A percentile compares a stretch with the other conserved stretches of the same genome.
Conservation (phyloP, 2,329 filamentous ascomycete species). For the Talaromyces sp. region DNA sequence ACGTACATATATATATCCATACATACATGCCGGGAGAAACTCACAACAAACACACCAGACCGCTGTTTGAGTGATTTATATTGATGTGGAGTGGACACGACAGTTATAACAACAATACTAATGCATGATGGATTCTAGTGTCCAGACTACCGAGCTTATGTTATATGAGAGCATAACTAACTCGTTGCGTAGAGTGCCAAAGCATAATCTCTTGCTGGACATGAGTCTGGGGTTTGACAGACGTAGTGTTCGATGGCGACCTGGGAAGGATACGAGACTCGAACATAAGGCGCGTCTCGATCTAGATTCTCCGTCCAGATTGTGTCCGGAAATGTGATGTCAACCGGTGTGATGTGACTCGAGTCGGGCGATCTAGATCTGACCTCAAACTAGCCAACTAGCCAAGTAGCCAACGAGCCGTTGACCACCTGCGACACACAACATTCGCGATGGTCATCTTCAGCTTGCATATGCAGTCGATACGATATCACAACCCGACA, state of each 20-base stretch:
- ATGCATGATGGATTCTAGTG: background rate
- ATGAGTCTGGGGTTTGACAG: background rate
- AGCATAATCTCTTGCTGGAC: background rate
- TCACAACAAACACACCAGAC: constrained; percentile 14
- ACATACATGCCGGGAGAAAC: constrained; percentile 1
- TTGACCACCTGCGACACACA: background rate
- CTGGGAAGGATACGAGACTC: background rate
- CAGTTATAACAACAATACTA: background rate
- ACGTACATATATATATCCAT: background rate
- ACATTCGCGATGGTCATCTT: background rate
- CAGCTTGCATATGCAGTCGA: background rate
- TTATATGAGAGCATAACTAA: background rate
- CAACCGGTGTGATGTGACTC: too few species aligned
- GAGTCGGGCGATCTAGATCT: too few species aligned
- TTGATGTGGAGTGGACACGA: background rate
- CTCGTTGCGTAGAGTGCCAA: background rate
- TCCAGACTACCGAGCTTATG: too few species aligned
- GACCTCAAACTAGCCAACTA: too few species aligned
- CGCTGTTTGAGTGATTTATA: background rate
- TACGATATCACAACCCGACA: background rate
- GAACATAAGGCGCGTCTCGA: background rate
- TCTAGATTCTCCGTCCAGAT: too few species aligned
- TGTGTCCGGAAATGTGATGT: too few species aligned
- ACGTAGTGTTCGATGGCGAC: background rate
- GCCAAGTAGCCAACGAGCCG: too few species aligned